Evolutionary conservation across 345 rosid species (phyloP).

Genomic region (Bruguiera gymnorhiza): DNA sequence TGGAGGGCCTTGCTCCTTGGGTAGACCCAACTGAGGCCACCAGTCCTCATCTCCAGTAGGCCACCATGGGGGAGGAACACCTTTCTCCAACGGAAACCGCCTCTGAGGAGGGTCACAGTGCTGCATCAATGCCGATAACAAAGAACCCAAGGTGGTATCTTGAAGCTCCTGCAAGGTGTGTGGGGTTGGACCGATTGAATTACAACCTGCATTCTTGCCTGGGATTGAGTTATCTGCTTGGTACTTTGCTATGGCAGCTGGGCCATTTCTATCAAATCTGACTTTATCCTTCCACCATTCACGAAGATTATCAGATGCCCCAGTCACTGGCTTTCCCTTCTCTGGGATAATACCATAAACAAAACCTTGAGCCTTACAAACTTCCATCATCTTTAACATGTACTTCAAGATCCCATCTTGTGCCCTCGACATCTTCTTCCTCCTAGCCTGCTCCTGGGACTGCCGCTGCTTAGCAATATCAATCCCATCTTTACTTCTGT

Average conservation of each 20-base stretch:
- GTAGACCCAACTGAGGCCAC: conserved; percentile 79
- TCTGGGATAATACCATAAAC: conserved; percentile 87
- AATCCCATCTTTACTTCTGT: conserved; percentile 42
- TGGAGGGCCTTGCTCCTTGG: conserved; percentile 66
- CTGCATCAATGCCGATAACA: conserved; percentile 80
- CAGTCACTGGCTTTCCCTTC: conserved; percentile 84
- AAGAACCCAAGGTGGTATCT: conserved; percentile 93
- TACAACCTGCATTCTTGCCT: conserved; percentile 47
- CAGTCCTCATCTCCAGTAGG: conserved; percentile 85
- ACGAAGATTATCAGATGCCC: conserved; percentile 84
- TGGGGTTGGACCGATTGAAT: conserved; percentile 57
- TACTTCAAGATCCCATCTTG: conserved; percentile 84
- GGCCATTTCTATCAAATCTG: conserved; percentile 89
- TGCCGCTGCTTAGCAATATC: conserved; percentile 63
- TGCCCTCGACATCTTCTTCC: conserved; percentile 75
- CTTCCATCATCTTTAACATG: conserved; percentile 88
- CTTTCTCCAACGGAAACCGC: conserved; percentile 75
- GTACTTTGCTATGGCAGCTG: conserved; percentile 78
- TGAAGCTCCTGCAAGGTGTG: conserved; percentile 88
- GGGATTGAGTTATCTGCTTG: conserved; percentile 54
- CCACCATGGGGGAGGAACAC: conserved; percentile 97
- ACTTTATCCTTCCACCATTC: conserved; percentile 99
- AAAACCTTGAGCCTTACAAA: conserved; percentile 84
- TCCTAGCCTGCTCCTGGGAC: conserved; percentile 70
- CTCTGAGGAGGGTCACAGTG: conserved; percentile 94